phyloP scores from a whole-genome alignment of 495 filamentous ascomycete species.

The Choiromyces venosus region DNA sequence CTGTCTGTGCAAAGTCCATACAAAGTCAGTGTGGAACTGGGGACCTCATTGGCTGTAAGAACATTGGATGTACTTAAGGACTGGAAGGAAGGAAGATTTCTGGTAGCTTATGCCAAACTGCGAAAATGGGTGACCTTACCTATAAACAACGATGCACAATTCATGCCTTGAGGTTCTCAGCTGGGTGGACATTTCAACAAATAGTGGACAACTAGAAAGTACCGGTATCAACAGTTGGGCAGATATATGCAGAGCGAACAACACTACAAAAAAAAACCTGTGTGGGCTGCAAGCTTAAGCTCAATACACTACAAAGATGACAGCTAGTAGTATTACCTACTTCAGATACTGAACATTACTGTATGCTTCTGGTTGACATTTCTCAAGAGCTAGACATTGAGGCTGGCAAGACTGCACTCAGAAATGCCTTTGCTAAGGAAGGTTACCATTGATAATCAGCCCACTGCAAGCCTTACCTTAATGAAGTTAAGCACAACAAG shows the following conservation, averaged over 20 bases:
- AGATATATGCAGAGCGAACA: not conserved
- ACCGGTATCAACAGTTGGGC: not conserved
- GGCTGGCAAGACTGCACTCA: not conserved
- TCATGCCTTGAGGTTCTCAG: not conserved
- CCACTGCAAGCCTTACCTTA: not conserved
- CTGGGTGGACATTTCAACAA: not conserved
- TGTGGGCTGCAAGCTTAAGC: no score
- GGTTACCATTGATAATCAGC: not conserved
- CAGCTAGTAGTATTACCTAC: slow-evolving; percentile 1
- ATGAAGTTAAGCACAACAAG: not conserved
- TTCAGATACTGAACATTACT: not conserved
- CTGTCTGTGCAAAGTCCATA: not conserved
- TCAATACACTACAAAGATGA: not conserved
- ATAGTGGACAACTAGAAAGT: slow-evolving; percentile 4
- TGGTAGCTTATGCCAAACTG: no score
- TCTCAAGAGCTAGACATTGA: not conserved
- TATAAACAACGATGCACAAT: slow-evolving; percentile 6
- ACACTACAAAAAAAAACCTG: not conserved
- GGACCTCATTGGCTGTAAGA: not conserved
- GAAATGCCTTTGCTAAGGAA: slow-evolving; percentile 2
- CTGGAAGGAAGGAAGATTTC: not conserved
- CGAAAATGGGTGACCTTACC: not conserved
- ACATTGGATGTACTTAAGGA: not conserved
- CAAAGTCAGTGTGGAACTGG: not conserved
- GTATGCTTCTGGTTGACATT: slow-evolving; percentile 4